Evolutionary conservation across 495 filamentous ascomycete species (phyloP), one percentile per base, ranked within the genome.

Genomic region (Penicillium cataractarum): DNA sequence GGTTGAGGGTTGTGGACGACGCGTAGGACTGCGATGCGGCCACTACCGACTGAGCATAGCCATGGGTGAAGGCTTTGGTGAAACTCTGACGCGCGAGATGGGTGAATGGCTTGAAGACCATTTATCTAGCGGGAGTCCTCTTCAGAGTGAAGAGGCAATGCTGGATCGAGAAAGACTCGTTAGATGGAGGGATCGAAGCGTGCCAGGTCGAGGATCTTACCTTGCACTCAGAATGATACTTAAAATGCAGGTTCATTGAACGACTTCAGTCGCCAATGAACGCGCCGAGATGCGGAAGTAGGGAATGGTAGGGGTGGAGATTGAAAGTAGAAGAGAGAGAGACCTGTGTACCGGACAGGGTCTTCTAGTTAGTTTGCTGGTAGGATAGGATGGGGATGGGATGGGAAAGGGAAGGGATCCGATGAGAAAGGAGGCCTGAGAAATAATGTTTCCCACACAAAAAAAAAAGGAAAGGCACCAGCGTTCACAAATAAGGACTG

Each of bases 51-150:
- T 97, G 94, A 75, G 92, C 92, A 84, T 96, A 97, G 78, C 93
- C 94, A 85, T 97, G 92, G 74, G 92, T 93, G 76, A 98, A 89
- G 76, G 92, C 90, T 84, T 98, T 98, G 67, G 90, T 86, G 73
- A 97, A 89, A 87, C 91, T 94, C 82, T 93, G 92, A 79, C 96
- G 95, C 86, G 96, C 92, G 85, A 98, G 89, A 79, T 92, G 91
- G 82, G 93, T 86, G 67, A 90, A 87, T 69, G 85, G 83, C 74
- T 91, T 91, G 77, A 91, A 89, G 70, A 91, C 88, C 89, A 92
- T 92, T 90, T 88, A 89, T 88, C 77, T 82, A 65, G 82, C 74
- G 64, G 77, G 77, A 62, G 74, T 82, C 75, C 80, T 78, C 78
- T 80, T 82, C 78, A 79, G 63, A 61, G 66, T 63, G 76, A 81